Base-by-base conservation (phyloP, 176 grass and related monocot species). In the Lolium perenne region DNA sequence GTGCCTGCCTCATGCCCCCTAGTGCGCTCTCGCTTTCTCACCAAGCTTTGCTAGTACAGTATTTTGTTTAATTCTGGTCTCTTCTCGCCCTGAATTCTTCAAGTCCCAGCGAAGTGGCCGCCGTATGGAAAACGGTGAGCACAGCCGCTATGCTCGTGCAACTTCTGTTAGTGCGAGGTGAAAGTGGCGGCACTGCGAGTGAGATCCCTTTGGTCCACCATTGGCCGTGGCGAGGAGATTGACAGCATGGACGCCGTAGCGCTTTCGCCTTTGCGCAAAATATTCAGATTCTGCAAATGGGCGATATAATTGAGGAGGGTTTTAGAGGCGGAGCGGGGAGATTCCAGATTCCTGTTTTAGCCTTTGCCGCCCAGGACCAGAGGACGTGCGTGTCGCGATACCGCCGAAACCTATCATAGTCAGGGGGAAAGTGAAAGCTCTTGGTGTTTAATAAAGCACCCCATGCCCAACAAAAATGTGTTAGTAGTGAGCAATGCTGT, bases 241-340 rank as follows among this genome's bases (percentile, higher is more conserved):
- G 85, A 62, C 78, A 57, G 81, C 86, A 81, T 76, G 60, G 58
- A 74, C 41, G 3, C 70, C 77, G 40, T 61, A 68, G 69, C 35
- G 81, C 89, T 85, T 91, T 88, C 35, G 29, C 82, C 82, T 80
- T 83, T 74, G 10, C 14, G 38, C 67, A 62, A 87, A 75, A 77
- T 81, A 59, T 91, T 88, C 89, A 84, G 89, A 88, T 91, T 88
- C 89, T 43, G 82, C 46, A 88, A 91, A 88, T 91, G 90, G 90
- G 20, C 22, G 76, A 56, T 48, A 91, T 91, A 85, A 88, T 88
- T 88, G 86, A 82, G 77, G 4, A 0, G 81, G 1, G 81, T 60
- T 68, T 40, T 48, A 26, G 90, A 81, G 77, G 90, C 45, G 62
- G 82, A 85, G 86, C 53, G 53, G 18, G 5, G 77, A 91, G 90